These are phyloP conservation scores for Phytophthora pseudosyringae DNA, from an alignment of 352 stramenopile genomes.

Conservation along the genomic window DNA sequence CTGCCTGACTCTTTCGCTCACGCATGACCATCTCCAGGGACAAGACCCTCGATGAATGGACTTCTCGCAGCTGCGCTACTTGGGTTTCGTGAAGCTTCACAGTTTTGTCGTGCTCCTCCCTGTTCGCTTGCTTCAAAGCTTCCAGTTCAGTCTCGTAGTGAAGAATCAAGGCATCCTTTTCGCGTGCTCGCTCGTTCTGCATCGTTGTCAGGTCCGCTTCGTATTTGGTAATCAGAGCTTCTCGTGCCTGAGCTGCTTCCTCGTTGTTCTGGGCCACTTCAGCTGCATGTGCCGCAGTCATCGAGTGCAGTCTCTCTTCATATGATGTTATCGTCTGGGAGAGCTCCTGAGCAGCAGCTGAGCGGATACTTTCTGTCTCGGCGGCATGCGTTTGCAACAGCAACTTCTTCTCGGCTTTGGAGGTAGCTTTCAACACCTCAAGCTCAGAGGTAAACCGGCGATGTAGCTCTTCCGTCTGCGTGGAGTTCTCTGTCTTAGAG, in stretches of 20 bases:
- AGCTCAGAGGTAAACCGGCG: constrained; percentile 33
- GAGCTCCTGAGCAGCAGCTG: constrained; percentile 27
- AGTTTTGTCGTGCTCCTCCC: constrained; percentile 43
- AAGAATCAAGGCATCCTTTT: constrained; percentile 36
- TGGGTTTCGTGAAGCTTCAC: constrained; percentile 37
- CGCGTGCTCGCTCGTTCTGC: constrained; percentile 28
- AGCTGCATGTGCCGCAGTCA: constrained; percentile 20
- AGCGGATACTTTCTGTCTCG: constrained; percentile 27
- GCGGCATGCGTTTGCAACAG: constrained; percentile 30
- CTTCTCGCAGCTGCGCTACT: constrained; percentile 50
- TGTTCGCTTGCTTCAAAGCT: constrained; percentile 36
- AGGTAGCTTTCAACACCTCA: constrained; percentile 20
- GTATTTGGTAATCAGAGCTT: constrained; percentile 37
- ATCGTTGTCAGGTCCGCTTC: constrained; percentile 25
- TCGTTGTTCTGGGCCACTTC: constrained; percentile 26
- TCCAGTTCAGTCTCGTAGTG: constrained; percentile 63
- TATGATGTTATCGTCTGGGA: constrained; percentile 32
- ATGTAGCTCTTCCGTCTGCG: constrained; percentile 34
- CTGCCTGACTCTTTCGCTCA: constrained; percentile 44
- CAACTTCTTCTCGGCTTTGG: constrained; percentile 16
- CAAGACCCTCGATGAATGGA: constrained; percentile 46
- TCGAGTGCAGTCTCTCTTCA: constrained; percentile 20
- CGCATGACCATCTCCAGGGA: constrained; percentile 52
- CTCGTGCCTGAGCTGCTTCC: constrained; percentile 16
- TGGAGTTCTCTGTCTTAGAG: constrained; percentile 9